Evolutionary conservation across 108 stramenopile species (phyloP), one percentile per base, ranked within the genome.

Genomic region (Cyclotella sp.): DNA sequence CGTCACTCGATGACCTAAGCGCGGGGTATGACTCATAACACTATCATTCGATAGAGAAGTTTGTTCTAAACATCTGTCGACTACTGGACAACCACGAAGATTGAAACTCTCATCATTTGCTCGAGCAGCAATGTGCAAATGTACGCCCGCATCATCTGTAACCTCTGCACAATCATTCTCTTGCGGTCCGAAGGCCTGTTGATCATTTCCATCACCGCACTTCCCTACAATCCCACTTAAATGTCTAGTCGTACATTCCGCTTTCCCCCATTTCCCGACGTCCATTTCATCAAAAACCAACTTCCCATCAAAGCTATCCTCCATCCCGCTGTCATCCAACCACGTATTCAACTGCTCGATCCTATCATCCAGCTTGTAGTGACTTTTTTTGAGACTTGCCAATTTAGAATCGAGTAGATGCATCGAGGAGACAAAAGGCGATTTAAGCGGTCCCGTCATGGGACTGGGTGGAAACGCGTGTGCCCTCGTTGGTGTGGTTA

Each of bases 381-480:
- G 52, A 13, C 40, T 40, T n/a, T 69, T 55, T 21, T 41, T 53
- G 29, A 69, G 30, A 55, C 68, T 69, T 29, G 28, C n/a, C 21
- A 69, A 40, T 54, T 54, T 30, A 1, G 52, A 52, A 69, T 69
- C 68, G 4, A 69, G 40, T 21, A 55, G 0, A 8, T 16, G 12
- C 68, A 69, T 69, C 53, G 51, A 69, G 18, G 52, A 22, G 9
- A 19, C 11, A 18, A 69, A 69, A 0, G 68, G 68, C 21, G 68
- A 69, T 6, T 30, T 53, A 42, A 40, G 10, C 24, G 51, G 40
- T 53, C 34, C 34, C 34, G 34, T 34, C 34, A 34, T 34, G 34
- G 34, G 34, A 34, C 34, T 34, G 34, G 34, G 6, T 34, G 34
- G 34, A 34, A 34, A 34, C 34, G 6, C 34, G 6, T 34, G 34